These are phyloP conservation scores for Zygotorulaspora sp. DNA, from an alignment of 805 yeast genomes.

Conservation along the genomic window DNA sequence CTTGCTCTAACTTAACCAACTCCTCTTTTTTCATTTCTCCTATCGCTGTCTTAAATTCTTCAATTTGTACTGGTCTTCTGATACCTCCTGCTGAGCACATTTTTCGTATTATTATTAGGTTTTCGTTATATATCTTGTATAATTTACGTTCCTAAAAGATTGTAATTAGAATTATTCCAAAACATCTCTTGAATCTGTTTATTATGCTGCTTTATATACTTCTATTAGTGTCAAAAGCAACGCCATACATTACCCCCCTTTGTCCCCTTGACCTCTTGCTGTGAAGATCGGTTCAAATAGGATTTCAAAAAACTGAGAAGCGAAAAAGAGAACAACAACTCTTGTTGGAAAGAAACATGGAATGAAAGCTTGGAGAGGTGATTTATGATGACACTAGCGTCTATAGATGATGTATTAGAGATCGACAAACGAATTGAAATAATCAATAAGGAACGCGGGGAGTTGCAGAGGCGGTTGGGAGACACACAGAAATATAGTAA, in stretches of 20 bases:
- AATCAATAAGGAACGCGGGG: conserved; percentile 24
- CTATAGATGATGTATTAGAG: conserved; percentile 23
- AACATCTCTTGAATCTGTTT: neutral
- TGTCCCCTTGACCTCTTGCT: conserved; percentile 1
- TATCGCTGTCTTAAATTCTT: conserved; percentile 50
- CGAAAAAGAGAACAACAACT: too few relatives aligned
- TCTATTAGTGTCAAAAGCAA: neutral
- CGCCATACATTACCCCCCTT: conserved; percentile 1
- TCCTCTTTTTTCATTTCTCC: conserved; percentile 49
- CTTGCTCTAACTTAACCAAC: conserved; percentile 32
- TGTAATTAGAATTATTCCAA: too few relatives aligned
- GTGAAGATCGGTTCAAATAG: too few relatives aligned
- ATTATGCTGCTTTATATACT: too few relatives aligned
- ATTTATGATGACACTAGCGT: conserved; percentile 6
- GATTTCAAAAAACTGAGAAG: too few relatives aligned
- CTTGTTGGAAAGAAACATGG: too few relatives aligned
- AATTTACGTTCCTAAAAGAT: too few relatives aligned
- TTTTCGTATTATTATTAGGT: too few relatives aligned
- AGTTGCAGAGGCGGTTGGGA: conserved; percentile 19
- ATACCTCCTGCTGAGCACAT: conserved; percentile 32
- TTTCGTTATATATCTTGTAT: too few relatives aligned
- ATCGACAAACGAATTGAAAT: conserved; percentile 27
- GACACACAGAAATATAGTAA: conserved; percentile 8
- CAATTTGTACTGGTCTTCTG: conserved; percentile 39
- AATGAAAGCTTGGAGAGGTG: neutral